A percentile compares a stretch with the other conserved stretches of the same genome.
Conservation (phyloP, 2,329 filamentous ascomycete genomes). For the Curvularia sp. region DNA sequence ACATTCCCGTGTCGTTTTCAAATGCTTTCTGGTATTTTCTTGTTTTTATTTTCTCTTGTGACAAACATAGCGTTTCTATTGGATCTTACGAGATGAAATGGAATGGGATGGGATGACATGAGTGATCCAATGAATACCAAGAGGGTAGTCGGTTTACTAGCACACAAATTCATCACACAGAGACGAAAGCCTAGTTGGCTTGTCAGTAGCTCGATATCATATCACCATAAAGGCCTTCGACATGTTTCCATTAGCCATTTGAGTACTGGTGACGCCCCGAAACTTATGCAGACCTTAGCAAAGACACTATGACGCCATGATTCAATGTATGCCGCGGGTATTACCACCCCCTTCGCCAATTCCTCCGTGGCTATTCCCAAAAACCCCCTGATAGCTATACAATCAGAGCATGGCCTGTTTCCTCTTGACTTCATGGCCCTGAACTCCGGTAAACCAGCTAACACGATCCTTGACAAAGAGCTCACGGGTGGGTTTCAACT, state of each 20-base stretch:
- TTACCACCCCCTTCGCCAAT: too few relatives aligned
- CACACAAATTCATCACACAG: not conserved
- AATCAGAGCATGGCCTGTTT: not conserved
- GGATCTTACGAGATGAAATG: not conserved
- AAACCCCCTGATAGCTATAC: not conserved
- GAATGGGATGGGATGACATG: not conserved
- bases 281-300: not conserved
- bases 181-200: not conserved
- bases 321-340: not conserved
- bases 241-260: not conserved
- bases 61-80: conserved; percentile 4
- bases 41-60: not conserved
- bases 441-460: conserved; percentile 51
- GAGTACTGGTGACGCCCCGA: not conserved
- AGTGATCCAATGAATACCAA: not conserved
- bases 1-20: not conserved
- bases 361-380: not conserved
- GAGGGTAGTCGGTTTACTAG: not conserved
- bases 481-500: conserved; percentile 63
- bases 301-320: not conserved
- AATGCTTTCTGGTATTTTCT: not conserved
- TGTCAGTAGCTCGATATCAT: not conserved
- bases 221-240: not conserved
- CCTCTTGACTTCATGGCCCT: conserved; percentile 13
- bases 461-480: conserved; percentile 62